Conservation (phyloP, 2,329 filamentous ascomycete genomes). For the Trichoderma endophyticum region DNA sequence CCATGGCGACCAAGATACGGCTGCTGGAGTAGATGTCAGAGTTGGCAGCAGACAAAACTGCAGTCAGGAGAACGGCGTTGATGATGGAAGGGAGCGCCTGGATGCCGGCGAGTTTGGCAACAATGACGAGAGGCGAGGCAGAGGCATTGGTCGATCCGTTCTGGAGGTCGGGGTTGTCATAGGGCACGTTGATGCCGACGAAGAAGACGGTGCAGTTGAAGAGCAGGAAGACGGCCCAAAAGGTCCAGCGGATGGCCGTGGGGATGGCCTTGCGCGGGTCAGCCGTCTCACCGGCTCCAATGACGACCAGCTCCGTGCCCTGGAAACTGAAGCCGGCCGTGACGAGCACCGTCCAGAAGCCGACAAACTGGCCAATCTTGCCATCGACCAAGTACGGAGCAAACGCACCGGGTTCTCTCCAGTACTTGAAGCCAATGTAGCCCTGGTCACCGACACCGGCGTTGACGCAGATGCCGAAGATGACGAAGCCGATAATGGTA, state of each 20-base stretch:
- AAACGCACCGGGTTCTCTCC: constrained; percentile 66
- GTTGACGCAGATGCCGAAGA: constrained; percentile 73
- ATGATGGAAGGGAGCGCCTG: constrained; percentile 64
- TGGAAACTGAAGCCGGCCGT: constrained; percentile 69
- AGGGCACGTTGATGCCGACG: constrained; percentile 68
- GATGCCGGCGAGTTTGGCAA: constrained; percentile 60
- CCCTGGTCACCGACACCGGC: constrained; percentile 66
- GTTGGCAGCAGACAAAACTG: constrained; percentile 75
- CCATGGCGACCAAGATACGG: constrained; percentile 64
- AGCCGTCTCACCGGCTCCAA: constrained; percentile 73
- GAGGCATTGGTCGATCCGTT: constrained; percentile 54
- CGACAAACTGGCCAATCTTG: constrained; percentile 59
- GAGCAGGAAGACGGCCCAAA: constrained; percentile 69
- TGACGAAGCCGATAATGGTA: constrained; percentile 70
- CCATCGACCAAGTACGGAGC: constrained; percentile 55
- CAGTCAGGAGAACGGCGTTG: constrained; percentile 74
- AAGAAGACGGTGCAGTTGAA: constrained; percentile 67
- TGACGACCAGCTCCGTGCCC: constrained; percentile 72
- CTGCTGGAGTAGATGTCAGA: constrained; percentile 73
- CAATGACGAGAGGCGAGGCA: constrained; percentile 63
- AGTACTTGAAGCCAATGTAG: constrained; percentile 73
- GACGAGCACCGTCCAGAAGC: constrained; percentile 67
- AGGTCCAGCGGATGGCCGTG: constrained; percentile 68
- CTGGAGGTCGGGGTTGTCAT: constrained; percentile 52
- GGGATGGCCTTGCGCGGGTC: constrained; percentile 72